Base-by-base conservation (phyloP, 176 grass and related monocot genomes). In the Avena eriantha region DNA sequence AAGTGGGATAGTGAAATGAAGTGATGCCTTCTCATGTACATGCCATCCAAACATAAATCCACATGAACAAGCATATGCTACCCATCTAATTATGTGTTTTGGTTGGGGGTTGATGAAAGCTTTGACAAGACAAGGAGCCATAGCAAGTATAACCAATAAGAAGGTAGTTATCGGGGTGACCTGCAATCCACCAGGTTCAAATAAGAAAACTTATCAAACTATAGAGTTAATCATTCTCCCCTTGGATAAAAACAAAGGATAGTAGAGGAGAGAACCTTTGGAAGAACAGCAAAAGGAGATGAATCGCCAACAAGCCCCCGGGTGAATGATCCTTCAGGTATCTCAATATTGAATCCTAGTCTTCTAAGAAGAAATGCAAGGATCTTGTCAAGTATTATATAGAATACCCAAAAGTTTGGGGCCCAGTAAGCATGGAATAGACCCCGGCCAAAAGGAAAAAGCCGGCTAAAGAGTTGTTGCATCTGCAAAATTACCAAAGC, bases 31-130 rank as follows among this genome's bases (percentile, higher is more conserved):
- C 81, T 98, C 95, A 82, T 98, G 95, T 57, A 95, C 93, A 85
- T 98, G 95, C 95, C 93, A 98, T 77, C 95, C 95, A 82, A 98
- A 98, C 85, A 98, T 98, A 86, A 98, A 98, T 34, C 96, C 93
- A 76, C 96, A 98, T 66, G 93, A 91, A 77, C 81, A 94, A 50
- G 91, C 88, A 87, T 98, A 95, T 16, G 93, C 79, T 22, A 92
- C 86, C 96, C 91, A 95, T 95, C 93, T 95, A 82, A 95, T 81
- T 77, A 98, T 87, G 75, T 98, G 80, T 61, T 71, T 94, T 23
- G 86, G 82, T 82, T 95, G 91, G 5, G 96, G 93, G 51, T 95
- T 98, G 78, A 64, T 83, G 69, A 92, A 94, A 85, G 88, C 90
- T 84, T 94, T 95, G 60, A 92, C 19, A 72, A 95, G 92, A 76